Percentiles rank a stretch among this genome's conserved stretches.
Conservation (phyloP, 352 stramenopile genomes). For the Globisporangium paroecandrum region DNA sequence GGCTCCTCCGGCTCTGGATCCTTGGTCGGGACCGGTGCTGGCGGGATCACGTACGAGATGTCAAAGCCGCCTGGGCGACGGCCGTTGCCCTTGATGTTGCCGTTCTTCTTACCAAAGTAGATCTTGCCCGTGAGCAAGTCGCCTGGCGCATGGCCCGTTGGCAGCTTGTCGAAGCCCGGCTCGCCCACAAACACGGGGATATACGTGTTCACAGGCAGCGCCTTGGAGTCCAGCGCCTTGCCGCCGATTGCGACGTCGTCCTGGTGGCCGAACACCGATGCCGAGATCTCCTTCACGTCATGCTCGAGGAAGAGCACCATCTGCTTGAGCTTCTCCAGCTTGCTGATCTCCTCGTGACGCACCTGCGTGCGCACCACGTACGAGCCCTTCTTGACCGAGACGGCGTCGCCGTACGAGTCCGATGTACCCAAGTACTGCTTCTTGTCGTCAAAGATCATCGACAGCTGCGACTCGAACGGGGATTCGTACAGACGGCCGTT, state of each 20-base stretch:
- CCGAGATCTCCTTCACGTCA: slow-evolving; percentile 65
- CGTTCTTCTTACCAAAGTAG: slow-evolving; percentile 74
- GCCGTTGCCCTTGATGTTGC: slow-evolving; percentile 49
- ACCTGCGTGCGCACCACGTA: slow-evolving; percentile 73
- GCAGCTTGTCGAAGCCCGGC: slow-evolving; percentile 68
- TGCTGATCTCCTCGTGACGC: slow-evolving; percentile 77
- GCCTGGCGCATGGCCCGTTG: slow-evolving; percentile 43
- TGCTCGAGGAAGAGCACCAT: slow-evolving; percentile 78
- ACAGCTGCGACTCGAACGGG: slow-evolving; percentile 90
- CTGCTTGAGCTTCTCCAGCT: slow-evolving; percentile 78
- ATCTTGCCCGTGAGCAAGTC: slow-evolving; percentile 69
- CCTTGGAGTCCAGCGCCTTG: slow-evolving; percentile 56
- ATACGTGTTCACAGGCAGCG: slow-evolving; percentile 46
- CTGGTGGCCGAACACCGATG: slow-evolving; percentile 59
- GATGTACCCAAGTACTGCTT: slow-evolving; percentile 88
- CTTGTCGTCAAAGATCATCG: slow-evolving; percentile 92
- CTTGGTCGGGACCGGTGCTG: slow-evolving; percentile 49
- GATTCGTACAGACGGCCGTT: slow-evolving; percentile 92
- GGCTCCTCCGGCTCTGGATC: slow-evolving; percentile 60
- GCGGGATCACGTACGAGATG: slow-evolving; percentile 73
- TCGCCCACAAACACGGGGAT: slow-evolving; percentile 75
- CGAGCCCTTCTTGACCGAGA: slow-evolving; percentile 85
- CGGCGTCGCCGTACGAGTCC: slow-evolving; percentile 82
- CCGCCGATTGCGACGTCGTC: slow-evolving; percentile 56
- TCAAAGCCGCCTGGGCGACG: slow-evolving; percentile 65